Evolutionary conservation across 2,329 filamentous ascomycete genomes (phyloP).

Genomic region (Fusarium praegraminearum): DNA sequence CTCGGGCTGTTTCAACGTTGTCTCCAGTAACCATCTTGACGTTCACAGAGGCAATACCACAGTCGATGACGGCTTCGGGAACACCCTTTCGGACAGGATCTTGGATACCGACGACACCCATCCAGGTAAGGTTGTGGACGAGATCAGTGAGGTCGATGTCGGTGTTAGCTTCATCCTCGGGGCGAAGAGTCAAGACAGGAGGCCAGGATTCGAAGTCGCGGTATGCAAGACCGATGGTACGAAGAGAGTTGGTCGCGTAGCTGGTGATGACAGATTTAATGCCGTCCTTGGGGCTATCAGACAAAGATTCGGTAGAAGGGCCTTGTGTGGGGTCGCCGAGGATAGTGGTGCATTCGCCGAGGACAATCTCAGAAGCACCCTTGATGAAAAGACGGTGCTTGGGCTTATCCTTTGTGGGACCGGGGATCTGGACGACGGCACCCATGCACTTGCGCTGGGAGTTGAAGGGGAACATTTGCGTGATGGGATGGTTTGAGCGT

Average conservation of each 20-base stretch:
- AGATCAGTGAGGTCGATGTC: constrained; percentile 64
- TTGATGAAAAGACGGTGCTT: constrained; percentile 65
- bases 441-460: constrained; percentile 68
- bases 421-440: constrained; percentile 62
- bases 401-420: constrained; percentile 43
- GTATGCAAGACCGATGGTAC: constrained; percentile 79
- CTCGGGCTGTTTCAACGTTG: constrained; percentile 59
- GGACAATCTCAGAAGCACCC: constrained; percentile 67
- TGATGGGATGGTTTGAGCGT: constrained; percentile 59
- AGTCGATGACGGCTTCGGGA: constrained; percentile 70
- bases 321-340: constrained; percentile 63
- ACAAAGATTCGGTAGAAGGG: constrained; percentile 17
- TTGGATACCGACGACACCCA: constrained; percentile 71
- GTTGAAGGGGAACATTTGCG: constrained; percentile 66
- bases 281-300: constrained; percentile 62
- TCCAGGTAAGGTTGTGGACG: constrained; percentile 55
- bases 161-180: constrained; percentile 67
- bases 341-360: constrained; percentile 62
- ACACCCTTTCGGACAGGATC: constrained; percentile 75
- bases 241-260: constrained; percentile 74
- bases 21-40: constrained; percentile 73
- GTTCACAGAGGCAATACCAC: constrained; percentile 72
- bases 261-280: constrained; percentile 66
- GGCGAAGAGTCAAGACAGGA: constrained; percentile 68
- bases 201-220: constrained; percentile 79